Evolutionary conservation across 2,329 filamentous ascomycete genomes (phyloP).

Genomic region (Aspergillus hiratsukae): DNA sequence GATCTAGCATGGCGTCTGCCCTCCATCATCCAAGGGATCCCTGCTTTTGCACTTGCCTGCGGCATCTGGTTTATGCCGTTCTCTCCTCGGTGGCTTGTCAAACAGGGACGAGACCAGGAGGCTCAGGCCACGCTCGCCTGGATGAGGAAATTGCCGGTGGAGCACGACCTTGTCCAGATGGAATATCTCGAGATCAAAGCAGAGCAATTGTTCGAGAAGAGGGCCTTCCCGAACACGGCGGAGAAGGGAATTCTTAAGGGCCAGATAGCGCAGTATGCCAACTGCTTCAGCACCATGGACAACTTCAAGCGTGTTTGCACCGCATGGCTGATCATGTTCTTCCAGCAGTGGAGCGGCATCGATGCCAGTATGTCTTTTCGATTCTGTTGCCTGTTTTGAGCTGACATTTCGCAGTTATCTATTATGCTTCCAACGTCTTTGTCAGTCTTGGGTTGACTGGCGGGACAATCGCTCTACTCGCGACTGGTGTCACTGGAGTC

Average conservation of each 20-base stretch:
- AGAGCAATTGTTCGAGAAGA: conserved; percentile 42
- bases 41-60: conserved; percentile 30
- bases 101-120: conserved; percentile 45
- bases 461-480: conserved; percentile 29
- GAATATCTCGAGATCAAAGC: conserved; percentile 49
- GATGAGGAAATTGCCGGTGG: conserved; percentile 30
- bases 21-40: conserved; percentile 44
- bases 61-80: conserved; percentile 49
- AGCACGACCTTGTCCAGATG: conserved; percentile 35
- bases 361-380: conserved; percentile 29
- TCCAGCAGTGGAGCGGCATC: conserved; percentile 45
- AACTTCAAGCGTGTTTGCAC: conserved; percentile 47
- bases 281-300: conserved; percentile 46
- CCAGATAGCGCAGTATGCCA: conserved; percentile 49
- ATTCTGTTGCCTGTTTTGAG: neutral
- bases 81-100: conserved; percentile 52
- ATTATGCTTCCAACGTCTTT: conserved; percentile 38
- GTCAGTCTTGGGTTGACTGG: conserved; percentile 30
- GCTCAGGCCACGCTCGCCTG: conserved; percentile 21
- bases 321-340: conserved; percentile 47
- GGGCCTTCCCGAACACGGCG: conserved; percentile 42
- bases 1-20: conserved; percentile 46
- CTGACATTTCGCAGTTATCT: conserved; percentile 31
- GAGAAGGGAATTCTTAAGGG: conserved; percentile 41
- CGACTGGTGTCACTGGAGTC: conserved; percentile 32